Evolutionary conservation across 2,329 filamentous ascomycete species (phyloP).

Genomic region (Drechslerella coelobrocha): DNA sequence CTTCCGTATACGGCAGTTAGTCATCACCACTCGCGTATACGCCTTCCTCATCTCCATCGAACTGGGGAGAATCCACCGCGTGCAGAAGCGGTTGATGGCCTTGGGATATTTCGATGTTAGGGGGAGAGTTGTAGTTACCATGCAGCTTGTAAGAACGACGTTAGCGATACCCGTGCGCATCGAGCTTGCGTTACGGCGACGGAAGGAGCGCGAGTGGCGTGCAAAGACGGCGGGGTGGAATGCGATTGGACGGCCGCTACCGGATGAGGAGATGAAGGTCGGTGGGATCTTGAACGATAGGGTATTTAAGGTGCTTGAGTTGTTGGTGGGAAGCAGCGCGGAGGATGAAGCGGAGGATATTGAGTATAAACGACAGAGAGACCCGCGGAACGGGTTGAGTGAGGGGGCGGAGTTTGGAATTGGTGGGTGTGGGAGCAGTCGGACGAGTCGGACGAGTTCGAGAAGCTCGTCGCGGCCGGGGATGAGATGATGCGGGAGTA

Average conservation of each 20-base stretch:
- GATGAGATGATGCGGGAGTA: background rate
- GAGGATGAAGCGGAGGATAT: conserved; percentile 58
- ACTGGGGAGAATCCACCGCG: conserved; percentile 58
- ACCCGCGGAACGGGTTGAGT: conserved; percentile 37
- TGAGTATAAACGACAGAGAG: conserved; percentile 42
- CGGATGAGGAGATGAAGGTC: conserved; percentile 52
- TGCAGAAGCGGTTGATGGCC: conserved; percentile 58
- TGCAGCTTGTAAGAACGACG: conserved; percentile 58
- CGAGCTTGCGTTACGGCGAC: conserved; percentile 58
- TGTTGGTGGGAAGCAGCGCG: conserved; percentile 59
- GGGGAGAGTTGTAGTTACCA: conserved; percentile 57
- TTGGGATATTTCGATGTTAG: conserved; percentile 59
- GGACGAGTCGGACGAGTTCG: conserved; percentile 6
- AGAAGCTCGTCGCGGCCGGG: conserved; percentile 17
- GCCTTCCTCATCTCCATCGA: conserved; percentile 59
- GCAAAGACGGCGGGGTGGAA: conserved; percentile 58
- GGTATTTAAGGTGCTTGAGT: conserved; percentile 58
- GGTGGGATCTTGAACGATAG: conserved; percentile 58
- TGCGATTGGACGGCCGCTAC: conserved; percentile 56
- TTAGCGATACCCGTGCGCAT: conserved; percentile 59
- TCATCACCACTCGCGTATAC: conserved; percentile 58
- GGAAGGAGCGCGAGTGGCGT: conserved; percentile 58
- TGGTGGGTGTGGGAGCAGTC: conserved; percentile 1
- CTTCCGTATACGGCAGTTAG: conserved; percentile 57
- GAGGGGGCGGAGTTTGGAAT: conserved; percentile 27